Evolutionary conservation across 1,284 basidiomycete genomes (phyloP).

Genomic region (Xanthoconium separans): DNA sequence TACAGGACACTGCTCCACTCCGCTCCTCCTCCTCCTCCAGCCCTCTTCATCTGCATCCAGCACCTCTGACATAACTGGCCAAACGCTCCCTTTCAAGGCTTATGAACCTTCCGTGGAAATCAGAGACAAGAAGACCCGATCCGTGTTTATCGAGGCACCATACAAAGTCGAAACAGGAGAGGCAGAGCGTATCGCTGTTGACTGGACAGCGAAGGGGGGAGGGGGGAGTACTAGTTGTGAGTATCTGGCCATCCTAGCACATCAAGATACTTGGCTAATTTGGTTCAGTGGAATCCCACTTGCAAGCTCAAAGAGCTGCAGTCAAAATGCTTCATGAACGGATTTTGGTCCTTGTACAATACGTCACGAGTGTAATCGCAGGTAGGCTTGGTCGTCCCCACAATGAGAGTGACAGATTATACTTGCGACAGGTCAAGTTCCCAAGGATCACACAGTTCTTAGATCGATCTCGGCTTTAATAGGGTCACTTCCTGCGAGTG

Average conservation of each 20-base stretch:
- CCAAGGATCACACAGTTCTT: slow-evolving; percentile 76
- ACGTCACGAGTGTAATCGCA: slow-evolving; percentile 73
- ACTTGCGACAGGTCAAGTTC: slow-evolving; percentile 51
- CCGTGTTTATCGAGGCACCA: slow-evolving; percentile 78
- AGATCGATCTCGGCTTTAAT: slow-evolving; percentile 85
- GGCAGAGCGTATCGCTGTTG: slow-evolving; percentile 97
- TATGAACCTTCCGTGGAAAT: slow-evolving; percentile 88
- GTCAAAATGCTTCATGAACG: slow-evolving; percentile 95
- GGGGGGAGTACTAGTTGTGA: slow-evolving; percentile 77
- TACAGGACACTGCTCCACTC: slow-evolving; percentile 69
- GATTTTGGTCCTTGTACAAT: slow-evolving; percentile 79
- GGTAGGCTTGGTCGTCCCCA: slow-evolving; percentile 44
- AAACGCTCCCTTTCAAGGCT: slow-evolving; percentile 82
- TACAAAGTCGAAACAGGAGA: slow-evolving; percentile 96
- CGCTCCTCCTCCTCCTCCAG: slow-evolving; percentile 72
- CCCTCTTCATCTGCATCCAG: slow-evolving; percentile 51
- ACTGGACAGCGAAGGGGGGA: slow-evolving; percentile 91
- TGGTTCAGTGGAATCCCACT: slow-evolving; percentile 77
- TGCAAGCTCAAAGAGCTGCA: slow-evolving; percentile 91
- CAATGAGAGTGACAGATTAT: slow-evolving; percentile 3
- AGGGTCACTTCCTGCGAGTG: slow-evolving; percentile 83
- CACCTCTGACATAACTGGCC: slow-evolving; percentile 55
- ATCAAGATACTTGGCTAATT: slow-evolving; percentile 1
- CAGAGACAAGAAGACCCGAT: slow-evolving; percentile 69
- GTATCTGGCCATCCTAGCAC: slow-evolving; percentile 29